Conservation (phyloP, 345 rosid genomes). For the Durio zibethinus region DNA sequence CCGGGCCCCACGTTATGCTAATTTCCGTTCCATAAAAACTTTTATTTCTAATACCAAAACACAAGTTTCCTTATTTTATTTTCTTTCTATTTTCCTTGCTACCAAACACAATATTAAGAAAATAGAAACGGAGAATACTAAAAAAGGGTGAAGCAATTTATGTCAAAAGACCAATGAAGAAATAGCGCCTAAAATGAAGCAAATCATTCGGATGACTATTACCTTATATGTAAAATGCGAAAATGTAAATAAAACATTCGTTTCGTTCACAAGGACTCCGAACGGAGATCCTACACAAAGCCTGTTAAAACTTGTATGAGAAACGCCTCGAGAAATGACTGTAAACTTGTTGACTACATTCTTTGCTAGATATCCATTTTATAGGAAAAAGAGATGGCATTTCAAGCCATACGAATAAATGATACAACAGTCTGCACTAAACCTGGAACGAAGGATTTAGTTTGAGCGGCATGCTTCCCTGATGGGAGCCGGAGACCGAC, state of each 20-base stretch:
- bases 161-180: too few species aligned
- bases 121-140: too few species aligned
- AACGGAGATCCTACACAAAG: background rate
- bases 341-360: background rate
- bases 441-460: slow-evolving; percentile 1
- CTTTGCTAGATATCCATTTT: background rate
- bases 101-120: too few species aligned
- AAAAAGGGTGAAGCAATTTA: too few species aligned
- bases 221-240: background rate
- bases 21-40: too few species aligned
- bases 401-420: slow-evolving; percentile 9
- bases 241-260: background rate
- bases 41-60: too few species aligned
- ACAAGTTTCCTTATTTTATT: too few species aligned
- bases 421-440: slow-evolving; percentile 8
- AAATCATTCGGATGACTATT: background rate
- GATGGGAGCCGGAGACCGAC: background rate
- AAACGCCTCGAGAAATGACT: background rate
- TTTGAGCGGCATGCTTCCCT: background rate
- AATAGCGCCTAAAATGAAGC: background rate
- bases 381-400: background rate
- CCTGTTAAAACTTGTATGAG: background rate
- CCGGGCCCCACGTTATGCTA: too few species aligned
- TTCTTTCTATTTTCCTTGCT: too few species aligned
- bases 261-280: too few species aligned